phyloP scores from a whole-genome alignment of 768 basidiomycete species.

The Sporobolomyces roseus region DNA sequence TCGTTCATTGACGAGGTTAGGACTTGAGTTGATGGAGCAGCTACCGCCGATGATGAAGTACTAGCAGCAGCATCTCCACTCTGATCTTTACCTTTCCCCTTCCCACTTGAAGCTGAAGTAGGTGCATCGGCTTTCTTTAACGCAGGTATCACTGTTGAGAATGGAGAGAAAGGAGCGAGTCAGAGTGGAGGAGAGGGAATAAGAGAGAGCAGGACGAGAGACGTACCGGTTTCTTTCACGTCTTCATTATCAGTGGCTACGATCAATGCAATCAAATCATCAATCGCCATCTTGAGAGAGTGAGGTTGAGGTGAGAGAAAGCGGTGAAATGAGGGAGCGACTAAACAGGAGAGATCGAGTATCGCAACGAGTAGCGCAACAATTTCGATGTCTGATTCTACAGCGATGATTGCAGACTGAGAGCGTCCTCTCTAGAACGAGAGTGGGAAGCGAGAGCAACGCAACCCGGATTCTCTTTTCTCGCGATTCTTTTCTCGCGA shows the following conservation, averaged over 20 bases:
- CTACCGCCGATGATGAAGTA: neutral
- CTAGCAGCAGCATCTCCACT: neutral
- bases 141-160: constrained; percentile 22
- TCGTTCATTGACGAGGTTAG: constrained; percentile 49
- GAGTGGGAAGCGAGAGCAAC: no score
- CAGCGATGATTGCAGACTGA: no score
- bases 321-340: no score
- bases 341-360: no score
- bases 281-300: constrained; percentile 1
- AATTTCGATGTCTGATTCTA: no score
- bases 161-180: neutral
- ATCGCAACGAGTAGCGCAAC: no score
- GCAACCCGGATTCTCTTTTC: no score
- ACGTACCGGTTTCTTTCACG: constrained; percentile 9
- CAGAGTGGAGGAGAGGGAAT: neutral
- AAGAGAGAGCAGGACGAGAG: no score
- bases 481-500: no score
- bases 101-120: neutral
- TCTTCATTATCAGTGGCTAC: neutral
- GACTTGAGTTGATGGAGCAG: constrained; percentile 53
- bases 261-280: constrained; percentile 13
- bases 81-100: constrained; percentile 7
- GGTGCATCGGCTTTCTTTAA: constrained; percentile 44
- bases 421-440: no score
- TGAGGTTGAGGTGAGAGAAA: neutral